Conservation (phyloP, 345 rosid genomes). For the Eucalyptus lansdowneana region DNA sequence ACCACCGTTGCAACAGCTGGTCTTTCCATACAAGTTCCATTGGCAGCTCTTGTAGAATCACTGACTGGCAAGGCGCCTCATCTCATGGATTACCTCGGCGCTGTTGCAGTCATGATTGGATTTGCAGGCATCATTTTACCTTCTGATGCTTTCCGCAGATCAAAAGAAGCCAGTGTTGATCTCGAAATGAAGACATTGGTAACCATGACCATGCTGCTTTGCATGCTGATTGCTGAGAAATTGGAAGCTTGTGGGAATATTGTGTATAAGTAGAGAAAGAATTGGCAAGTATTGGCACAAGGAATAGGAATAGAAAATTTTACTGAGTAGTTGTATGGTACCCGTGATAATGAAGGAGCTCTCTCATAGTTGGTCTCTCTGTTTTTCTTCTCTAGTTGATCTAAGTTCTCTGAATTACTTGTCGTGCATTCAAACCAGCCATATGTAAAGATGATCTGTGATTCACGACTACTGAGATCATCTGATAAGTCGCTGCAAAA, state of each 20-base stretch:
- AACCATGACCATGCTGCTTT: not conserved
- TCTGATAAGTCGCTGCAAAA: not conserved
- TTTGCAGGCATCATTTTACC: constrained; percentile 84
- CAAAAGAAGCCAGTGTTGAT: constrained; percentile 25
- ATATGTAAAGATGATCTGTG: not conserved
- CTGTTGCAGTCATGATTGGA: constrained; percentile 77
- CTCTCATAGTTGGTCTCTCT: not conserved
- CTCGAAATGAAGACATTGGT: constrained; percentile 7
- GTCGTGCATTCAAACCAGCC: not conserved
- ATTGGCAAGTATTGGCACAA: not conserved
- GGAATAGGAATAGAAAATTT: not conserved
- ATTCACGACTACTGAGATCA: not conserved
- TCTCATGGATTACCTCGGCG: constrained; percentile 64
- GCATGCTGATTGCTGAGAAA: not conserved
- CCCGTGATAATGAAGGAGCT: not conserved
- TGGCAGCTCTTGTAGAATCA: constrained; percentile 85
- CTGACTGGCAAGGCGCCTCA: constrained; percentile 59
- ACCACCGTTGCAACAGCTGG: constrained; percentile 93
- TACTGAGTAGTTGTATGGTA: not conserved
- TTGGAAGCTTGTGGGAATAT: not conserved
- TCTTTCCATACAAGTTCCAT: constrained; percentile 86
- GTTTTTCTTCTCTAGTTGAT: not conserved
- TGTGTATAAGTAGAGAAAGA: not conserved
- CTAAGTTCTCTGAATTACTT: not conserved
- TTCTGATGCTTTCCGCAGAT: constrained; percentile 23